Percentiles rank a stretch among this genome's conserved stretches.
These are phyloP conservation scores for Puccinellia tenuiflora DNA, from an alignment of 176 grass and related monocot genomes.

Conservation along the genomic window DNA sequence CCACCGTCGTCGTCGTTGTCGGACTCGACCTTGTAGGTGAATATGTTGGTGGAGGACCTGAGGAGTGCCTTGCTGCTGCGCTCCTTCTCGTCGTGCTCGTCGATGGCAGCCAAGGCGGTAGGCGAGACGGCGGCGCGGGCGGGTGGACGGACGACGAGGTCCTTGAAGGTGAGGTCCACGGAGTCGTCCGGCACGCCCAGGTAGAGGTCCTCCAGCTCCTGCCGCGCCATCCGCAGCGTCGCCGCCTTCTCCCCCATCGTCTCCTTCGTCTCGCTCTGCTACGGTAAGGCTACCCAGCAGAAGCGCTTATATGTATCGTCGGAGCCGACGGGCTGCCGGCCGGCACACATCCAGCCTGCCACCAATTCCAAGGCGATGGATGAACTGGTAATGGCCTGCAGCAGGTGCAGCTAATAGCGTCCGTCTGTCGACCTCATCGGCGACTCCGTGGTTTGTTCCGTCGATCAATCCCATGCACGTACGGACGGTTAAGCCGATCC, in stretches of 20 bases:
- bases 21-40: constrained; percentile 32
- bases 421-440: not conserved
- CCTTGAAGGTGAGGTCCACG: constrained; percentile 65
- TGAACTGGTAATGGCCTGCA: not conserved
- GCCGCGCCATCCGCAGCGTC: constrained; percentile 37
- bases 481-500: not conserved
- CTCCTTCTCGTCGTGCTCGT: not conserved
- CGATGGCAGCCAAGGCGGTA: not conserved
- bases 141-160: constrained; percentile 8
- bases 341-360: not conserved
- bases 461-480: not conserved
- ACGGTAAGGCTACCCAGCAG: too few relatives aligned
- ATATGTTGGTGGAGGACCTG: constrained; percentile 51
- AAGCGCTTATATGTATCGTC: too few relatives aligned
- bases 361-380: not conserved
- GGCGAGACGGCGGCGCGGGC: not conserved
- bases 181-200: constrained; percentile 53
- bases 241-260: constrained; percentile 29
- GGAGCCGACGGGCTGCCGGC: not conserved
- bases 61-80: not conserved
- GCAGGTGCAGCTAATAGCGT: not conserved
- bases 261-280: not conserved
- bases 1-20: not conserved
- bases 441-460: not conserved
- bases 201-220: constrained; percentile 68